phyloP scores from a whole-genome alignment of 805 yeast genomes.

The Candida pseudofarinosa region DNA sequence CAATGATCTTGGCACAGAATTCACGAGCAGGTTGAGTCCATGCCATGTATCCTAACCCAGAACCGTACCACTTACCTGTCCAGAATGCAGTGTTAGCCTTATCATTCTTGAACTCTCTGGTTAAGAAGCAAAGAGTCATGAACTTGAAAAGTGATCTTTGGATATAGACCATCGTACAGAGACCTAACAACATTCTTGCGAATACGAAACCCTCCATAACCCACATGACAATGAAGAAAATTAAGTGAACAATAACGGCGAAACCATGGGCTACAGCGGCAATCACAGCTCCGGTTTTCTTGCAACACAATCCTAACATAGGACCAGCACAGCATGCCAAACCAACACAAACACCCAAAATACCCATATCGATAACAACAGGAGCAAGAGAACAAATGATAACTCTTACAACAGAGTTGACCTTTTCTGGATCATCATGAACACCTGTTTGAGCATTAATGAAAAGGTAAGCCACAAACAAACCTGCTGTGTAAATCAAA shows the following conservation, averaged over 20 bases:
- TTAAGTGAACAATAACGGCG: conserved; percentile 82
- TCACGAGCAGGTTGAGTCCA: conserved; percentile 96
- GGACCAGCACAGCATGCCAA: conserved; percentile 98
- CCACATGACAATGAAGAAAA: conserved; percentile 95
- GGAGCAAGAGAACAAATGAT: conserved; percentile 86
- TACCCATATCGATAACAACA: conserved; percentile 85
- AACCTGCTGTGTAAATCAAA: conserved; percentile 60
- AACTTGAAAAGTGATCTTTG: conserved; percentile 86
- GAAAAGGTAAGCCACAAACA: conserved; percentile 74
- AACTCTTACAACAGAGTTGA: conserved; percentile 69
- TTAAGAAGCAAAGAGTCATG: conserved; percentile 71
- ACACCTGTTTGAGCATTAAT: conserved; percentile 89
- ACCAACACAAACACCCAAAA: conserved; percentile 67
- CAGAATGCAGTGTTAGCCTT: conserved; percentile 97
- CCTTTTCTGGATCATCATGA: conserved; percentile 39
- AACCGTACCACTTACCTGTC: conserved; percentile 99
- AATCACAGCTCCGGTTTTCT: conserved; percentile 91
- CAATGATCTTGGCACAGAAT: conserved; percentile 88
- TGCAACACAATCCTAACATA: conserved; percentile 87
- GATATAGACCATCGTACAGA: conserved; percentile 75
- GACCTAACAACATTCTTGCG: conserved; percentile 81
- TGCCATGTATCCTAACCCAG: conserved; percentile 90
- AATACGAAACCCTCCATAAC: conserved; percentile 90
- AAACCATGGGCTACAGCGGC: conserved; percentile 97
- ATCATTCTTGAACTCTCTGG: conserved; percentile 96